Evolutionary conservation across 1,284 basidiomycete species (phyloP).

Genomic region (Xerocomus alliaceus): DNA sequence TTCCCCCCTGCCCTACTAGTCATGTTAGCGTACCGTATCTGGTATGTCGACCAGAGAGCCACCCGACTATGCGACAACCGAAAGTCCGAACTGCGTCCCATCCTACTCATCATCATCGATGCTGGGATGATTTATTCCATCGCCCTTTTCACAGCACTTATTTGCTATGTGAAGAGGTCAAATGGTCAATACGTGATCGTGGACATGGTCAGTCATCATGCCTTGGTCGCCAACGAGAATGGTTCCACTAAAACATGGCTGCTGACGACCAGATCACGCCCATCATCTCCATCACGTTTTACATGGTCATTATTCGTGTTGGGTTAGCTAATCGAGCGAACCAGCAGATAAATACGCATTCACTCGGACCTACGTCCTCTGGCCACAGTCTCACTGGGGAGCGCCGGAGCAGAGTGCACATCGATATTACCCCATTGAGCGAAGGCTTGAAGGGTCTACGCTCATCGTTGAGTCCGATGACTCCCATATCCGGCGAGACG

Average conservation of each 20-base stretch:
- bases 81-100: slow-evolving; percentile 23
- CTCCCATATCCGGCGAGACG: background rate
- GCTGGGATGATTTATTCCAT: slow-evolving; percentile 33
- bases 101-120: slow-evolving; percentile 32
- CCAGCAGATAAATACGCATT: background rate
- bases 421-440: slow-evolving; percentile 8
- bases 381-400: background rate
- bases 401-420: slow-evolving; percentile 2
- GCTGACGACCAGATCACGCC: slow-evolving; percentile 20
- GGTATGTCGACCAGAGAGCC: slow-evolving; percentile 25
- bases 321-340: slow-evolving; percentile 16
- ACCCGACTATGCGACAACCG: slow-evolving; percentile 3
- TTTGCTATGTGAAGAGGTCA: slow-evolving; percentile 15
- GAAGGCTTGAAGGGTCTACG: slow-evolving; percentile 1
- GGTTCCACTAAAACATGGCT: background rate
- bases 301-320: slow-evolving; percentile 33
- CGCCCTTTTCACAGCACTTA: slow-evolving; percentile 20
- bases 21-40: slow-evolving; percentile 32
- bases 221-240: background rate
- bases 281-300: slow-evolving; percentile 35
- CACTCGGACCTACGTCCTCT: background rate
- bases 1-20: slow-evolving; percentile 2
- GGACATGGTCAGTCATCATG: slow-evolving; percentile 21
- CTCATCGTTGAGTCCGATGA: background rate
- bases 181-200: slow-evolving; percentile 29